These are phyloP conservation scores for Nemania sp. DNA, from an alignment of 2,329 filamentous ascomycete species.

Conservation along the genomic window DNA sequence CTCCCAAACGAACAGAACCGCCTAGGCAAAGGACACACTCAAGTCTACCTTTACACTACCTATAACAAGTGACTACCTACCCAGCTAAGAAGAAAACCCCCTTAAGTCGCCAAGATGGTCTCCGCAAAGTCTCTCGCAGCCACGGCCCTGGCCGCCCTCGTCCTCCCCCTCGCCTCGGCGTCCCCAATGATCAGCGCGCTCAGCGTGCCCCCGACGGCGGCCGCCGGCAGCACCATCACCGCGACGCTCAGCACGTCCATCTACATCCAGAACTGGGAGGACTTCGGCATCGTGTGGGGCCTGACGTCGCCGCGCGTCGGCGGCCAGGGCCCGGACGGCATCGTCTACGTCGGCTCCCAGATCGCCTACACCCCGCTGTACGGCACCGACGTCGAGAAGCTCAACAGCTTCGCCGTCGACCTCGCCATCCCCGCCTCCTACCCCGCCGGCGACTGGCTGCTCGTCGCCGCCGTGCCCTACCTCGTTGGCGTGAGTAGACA, in stretches of 20 bases:
- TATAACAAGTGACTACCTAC: background rate
- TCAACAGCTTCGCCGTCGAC: conserved; percentile 32
- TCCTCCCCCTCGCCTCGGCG: conserved; percentile 34
- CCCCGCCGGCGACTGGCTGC: conserved; percentile 31
- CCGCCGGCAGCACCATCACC: conserved; percentile 34
- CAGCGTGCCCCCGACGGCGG: conserved; percentile 31
- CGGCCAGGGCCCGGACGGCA: conserved; percentile 24
- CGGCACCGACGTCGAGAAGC: conserved; percentile 31
- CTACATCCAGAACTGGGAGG: conserved; percentile 44
- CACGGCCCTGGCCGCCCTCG: conserved; percentile 31
- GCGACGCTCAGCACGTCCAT: conserved; percentile 37
- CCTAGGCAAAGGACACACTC: too few relatives aligned
- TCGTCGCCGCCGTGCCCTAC: conserved; percentile 38
- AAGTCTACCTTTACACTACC: background rate
- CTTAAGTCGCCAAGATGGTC: conserved; percentile 34
- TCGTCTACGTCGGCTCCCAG: conserved; percentile 36
- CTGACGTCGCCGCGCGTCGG: conserved; percentile 23
- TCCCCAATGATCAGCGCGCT: conserved; percentile 31
- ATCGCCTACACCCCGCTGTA: conserved; percentile 39
- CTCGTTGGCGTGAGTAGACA: conserved; percentile 38
- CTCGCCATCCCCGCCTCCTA: conserved; percentile 27
- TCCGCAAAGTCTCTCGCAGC: conserved; percentile 36
- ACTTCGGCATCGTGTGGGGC: conserved; percentile 42
- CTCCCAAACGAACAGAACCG: too few relatives aligned
- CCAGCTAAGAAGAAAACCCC: background rate